Percentiles rank a stretch among this genome's conserved stretches.
phyloP scores from a whole-genome alignment of 1,284 basidiomycete genomes.

The Malassezia japonica region DNA sequence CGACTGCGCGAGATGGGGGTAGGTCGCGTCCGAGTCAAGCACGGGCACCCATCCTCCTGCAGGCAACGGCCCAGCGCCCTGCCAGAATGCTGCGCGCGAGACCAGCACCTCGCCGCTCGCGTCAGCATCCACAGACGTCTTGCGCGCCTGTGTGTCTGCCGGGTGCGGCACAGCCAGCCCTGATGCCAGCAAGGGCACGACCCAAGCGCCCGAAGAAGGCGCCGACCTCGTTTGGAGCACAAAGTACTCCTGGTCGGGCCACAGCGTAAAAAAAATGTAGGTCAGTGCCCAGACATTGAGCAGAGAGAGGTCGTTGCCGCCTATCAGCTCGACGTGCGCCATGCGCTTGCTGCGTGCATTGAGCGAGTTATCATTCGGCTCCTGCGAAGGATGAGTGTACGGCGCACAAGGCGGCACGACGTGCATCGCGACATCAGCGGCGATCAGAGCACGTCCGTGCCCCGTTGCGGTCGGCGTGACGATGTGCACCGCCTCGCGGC shows the following conservation, averaged over 20 bases:
- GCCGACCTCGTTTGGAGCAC: neutral
- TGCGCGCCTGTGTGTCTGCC: neutral
- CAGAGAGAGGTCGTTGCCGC: neutral
- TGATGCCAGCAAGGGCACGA: slow-evolving; percentile 11
- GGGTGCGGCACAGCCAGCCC: slow-evolving; percentile 26
- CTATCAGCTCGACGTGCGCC: slow-evolving; percentile 6
- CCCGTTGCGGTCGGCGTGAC: neutral
- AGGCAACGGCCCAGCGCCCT: slow-evolving; percentile 21
- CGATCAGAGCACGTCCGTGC: neutral
- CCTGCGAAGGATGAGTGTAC: slow-evolving; percentile 25
- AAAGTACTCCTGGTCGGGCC: slow-evolving; percentile 31
- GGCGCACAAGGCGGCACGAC: slow-evolving; percentile 21
- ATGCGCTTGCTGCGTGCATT: slow-evolving; percentile 22
- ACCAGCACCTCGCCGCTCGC: slow-evolving; percentile 14
- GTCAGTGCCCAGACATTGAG: slow-evolving; percentile 24
- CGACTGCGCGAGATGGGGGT: neutral
- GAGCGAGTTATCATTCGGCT: slow-evolving; percentile 36
- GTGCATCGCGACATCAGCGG: slow-evolving; percentile 2
- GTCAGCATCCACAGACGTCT: too few species aligned
- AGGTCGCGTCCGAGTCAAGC: neutral
- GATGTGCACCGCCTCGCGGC: neutral
- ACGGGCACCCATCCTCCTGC: slow-evolving; percentile 19
- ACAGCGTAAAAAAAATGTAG: slow-evolving; percentile 27
- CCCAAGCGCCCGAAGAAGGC: neutral
- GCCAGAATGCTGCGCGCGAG: slow-evolving; percentile 35